Percentiles rank a stretch among this genome's conserved stretches.
Conservation (phyloP, 768 basidiomycete species). For the Auricularia sp. region DNA sequence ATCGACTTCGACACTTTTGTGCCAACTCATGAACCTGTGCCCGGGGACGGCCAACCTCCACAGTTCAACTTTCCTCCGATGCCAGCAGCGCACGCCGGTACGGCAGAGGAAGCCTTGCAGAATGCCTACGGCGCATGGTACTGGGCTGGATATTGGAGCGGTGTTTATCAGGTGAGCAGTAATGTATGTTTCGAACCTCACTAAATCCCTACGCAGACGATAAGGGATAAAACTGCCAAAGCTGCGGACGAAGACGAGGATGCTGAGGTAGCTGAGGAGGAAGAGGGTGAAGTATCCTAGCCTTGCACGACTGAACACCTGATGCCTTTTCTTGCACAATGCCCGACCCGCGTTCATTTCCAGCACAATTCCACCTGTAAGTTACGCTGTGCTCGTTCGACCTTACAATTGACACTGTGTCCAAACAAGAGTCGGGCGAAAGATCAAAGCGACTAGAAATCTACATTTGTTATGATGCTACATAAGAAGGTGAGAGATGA, state of each 20-base stretch:
- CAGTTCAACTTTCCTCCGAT: constrained; percentile 6
- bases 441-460: no score
- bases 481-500: no score
- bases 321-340: no score
- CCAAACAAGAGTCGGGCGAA: no score
- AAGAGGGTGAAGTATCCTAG: constrained; percentile 2
- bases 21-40: constrained; percentile 51
- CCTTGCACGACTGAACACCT: neutral
- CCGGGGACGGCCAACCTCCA: neutral
- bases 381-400: no score
- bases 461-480: no score
- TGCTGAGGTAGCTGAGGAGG: neutral
- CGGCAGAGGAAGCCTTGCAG: constrained; percentile 61
- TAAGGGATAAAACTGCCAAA: neutral
- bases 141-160: constrained; percentile 84
- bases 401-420: no score
- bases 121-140: constrained; percentile 74
- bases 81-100: neutral
- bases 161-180: constrained; percentile 57
- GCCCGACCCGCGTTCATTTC: no score
- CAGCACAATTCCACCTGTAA: no score
- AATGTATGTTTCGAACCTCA: neutral
- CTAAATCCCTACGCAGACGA: neutral
- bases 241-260: neutral
- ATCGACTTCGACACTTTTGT: constrained; percentile 63